phyloP scores from a whole-genome alignment of 371 early-diverging fungal genomes.

The Zancudomyces culisetae region DNA sequence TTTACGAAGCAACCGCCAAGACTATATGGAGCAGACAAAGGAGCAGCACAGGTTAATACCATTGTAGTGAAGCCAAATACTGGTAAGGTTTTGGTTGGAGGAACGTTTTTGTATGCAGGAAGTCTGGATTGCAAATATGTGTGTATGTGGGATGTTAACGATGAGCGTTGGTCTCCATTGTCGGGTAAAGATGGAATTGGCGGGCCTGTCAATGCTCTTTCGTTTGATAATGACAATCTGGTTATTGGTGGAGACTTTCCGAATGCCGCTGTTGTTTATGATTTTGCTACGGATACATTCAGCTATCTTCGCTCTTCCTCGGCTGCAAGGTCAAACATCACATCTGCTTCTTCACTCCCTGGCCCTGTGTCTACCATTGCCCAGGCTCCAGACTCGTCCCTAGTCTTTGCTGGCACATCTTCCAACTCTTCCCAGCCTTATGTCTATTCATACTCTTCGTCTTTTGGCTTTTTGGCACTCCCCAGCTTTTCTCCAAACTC shows the following conservation, averaged over 20 bases:
- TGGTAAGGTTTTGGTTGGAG: slow-evolving; percentile 22
- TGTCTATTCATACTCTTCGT: background rate
- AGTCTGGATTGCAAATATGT: slow-evolving; percentile 17
- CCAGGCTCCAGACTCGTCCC: slow-evolving; percentile 1
- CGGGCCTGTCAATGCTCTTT: slow-evolving; percentile 15
- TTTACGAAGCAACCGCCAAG: slow-evolving; percentile 6
- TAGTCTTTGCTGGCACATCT: background rate
- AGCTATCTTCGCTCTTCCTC: background rate
- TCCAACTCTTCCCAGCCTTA: background rate
- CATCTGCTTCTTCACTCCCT: slow-evolving; percentile 6
- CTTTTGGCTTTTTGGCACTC: background rate
- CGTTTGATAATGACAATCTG: slow-evolving; percentile 8
- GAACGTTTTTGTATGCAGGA: slow-evolving; percentile 19
- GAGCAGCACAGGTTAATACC: slow-evolving; percentile 14
- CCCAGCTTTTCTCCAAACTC: background rate
- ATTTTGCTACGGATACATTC: slow-evolving; percentile 10
- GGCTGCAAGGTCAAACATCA: slow-evolving; percentile 7
- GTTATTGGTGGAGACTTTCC: slow-evolving; percentile 18
- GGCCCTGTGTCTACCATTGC: slow-evolving; percentile 15
- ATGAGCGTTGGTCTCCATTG: slow-evolving; percentile 23
- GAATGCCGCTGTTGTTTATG: slow-evolving; percentile 9
- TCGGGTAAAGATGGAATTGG: slow-evolving; percentile 7
- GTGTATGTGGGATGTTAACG: slow-evolving; percentile 21
- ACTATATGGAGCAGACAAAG: slow-evolving; percentile 5
- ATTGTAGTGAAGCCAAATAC: slow-evolving; percentile 18